Evolutionary conservation across 116 monocot genomes (phyloP), one percentile per base, ranked within the genome.

Genomic region (Papilionanthe hybrid): DNA sequence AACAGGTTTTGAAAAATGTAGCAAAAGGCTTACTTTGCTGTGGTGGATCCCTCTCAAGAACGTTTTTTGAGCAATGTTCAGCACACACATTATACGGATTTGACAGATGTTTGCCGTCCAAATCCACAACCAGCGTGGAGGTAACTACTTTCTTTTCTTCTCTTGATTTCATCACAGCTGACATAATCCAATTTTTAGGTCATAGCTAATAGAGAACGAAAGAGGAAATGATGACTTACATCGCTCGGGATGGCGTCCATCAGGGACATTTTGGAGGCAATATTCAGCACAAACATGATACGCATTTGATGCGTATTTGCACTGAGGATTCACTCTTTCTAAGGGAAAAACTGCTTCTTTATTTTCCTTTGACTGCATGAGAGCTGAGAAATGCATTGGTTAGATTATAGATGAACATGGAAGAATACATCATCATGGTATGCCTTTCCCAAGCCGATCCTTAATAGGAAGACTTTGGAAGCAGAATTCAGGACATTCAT

Each of bases 1-100:
- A 32, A 4, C 6, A 37, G 23, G 1, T 71, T 71, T 71, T 18
- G 7, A 37, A 28, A 32, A 4, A 17, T 28, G 69, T 71, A 37
- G 13, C 69, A 71, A 41, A 41, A 20, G 19, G 6, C 69, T 71
- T 71, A 71, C 69, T 37, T 37, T 37, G 69, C 69, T 4, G 15
- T 15, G 32, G 28, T 32, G 17, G 69, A 22, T 71, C 32, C 8
- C 15, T 71, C 13, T 71, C 23, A 2, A 5, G 44, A 44, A 20
- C 17, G 44, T 41, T 43, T 42, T 73, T 6, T 3, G 44, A 42
- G 73, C 73, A 73, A 30, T 73, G 44, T 73, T 42, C 73, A 73
- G 20, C 42, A 9, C 73, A 73, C 44, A 44, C 73, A 73, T 80
- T 55, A 42, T 71, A 69, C 53, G 71, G 79, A 71, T 71, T 79